These are phyloP conservation scores for Fomitopsis pinicola DNA, from an alignment of 1,284 basidiomycete genomes.

Conservation along the genomic window DNA sequence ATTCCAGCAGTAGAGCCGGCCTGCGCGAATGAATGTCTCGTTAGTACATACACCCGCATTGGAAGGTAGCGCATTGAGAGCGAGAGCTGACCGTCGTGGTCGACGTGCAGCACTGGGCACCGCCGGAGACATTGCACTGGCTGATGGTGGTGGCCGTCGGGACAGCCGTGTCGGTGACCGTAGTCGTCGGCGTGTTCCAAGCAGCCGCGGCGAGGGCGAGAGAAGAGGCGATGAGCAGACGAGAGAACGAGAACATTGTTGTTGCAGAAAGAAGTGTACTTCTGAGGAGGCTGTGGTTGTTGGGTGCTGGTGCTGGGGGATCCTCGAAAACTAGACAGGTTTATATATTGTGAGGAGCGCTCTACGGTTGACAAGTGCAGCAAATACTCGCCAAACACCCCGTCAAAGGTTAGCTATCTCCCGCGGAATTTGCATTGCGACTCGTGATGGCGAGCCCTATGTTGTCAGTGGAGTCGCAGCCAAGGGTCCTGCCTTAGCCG, in stretches of 20 bases:
- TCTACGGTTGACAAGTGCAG: too few species aligned
- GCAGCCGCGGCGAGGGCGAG: slow-evolving; percentile 25
- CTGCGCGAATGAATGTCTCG: neutral
- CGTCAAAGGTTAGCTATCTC: too few species aligned
- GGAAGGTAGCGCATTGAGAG: neutral
- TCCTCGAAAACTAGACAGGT: too few species aligned
- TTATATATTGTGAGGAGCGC: too few species aligned
- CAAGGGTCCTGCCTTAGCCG: too few species aligned
- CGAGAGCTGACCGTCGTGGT: neutral
- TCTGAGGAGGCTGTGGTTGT: too few species aligned
- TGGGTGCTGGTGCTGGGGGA: too few species aligned
- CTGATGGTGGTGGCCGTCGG: slow-evolving; percentile 13
- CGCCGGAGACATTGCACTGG: slow-evolving; percentile 21
- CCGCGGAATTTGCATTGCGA: too few species aligned
- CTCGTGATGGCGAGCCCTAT: too few species aligned
- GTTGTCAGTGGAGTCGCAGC: too few species aligned
- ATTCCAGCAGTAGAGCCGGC: neutral
- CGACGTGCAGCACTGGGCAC: slow-evolving; percentile 26
- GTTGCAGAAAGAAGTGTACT: neutral
- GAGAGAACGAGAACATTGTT: slow-evolving; percentile 10
- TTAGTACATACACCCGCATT: neutral
- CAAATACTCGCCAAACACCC: too few species aligned
- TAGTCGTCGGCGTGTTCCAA: slow-evolving; percentile 11
- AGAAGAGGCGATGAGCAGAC: slow-evolving; percentile 15
- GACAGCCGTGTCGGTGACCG: slow-evolving; percentile 15